Base-by-base conservation (phyloP, 2,329 filamentous ascomycete species). In the Sporothrix inflata region DNA sequence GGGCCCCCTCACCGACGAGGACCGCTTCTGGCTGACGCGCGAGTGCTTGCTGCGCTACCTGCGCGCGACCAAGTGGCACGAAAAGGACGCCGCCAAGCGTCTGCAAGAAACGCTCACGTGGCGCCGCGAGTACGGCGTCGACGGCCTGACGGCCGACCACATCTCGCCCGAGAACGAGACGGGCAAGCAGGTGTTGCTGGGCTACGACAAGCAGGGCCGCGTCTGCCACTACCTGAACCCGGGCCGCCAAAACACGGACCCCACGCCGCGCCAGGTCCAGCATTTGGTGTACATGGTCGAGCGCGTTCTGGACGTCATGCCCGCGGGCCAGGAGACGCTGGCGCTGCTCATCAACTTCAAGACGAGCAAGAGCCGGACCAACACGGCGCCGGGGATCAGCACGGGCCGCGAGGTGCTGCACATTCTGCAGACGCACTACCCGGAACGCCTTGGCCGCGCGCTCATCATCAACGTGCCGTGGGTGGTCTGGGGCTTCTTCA, bases 261-360 rank as follows among this genome's bases (percentile, higher is more conserved):
- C 90, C 72, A 92, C 90, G 74, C 92, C 94, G 49, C 88, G 93
- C 77, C 96, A 98, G 83, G 90, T 97, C 71, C 91, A 99, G 82
- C 94, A 98, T 80, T 84, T 99, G 74, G 94, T 98, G 69, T 99
- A 92, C 84, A 98, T 98, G 94, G 83, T 98, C 55, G 96, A 99
- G 84, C 88, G 93, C 49, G 90, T 92, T 45, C 89, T 97, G 75
- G 94, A 98, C 77, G 83, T 98, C 74, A 94, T 97, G 89, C 91
- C 92, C 0, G 87, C 94, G 0, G 92, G 92, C 16, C 93, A 97
- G 79, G 96, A 98, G 83, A 96, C 89, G 65, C 82, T 97, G 73
- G 92, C 92, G 57, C 86, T 99, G 71, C 85, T 98, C 76, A 94
- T 98, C 82, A 95, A 98, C 83, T 98, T 97, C 85, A 93, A 94